Evolutionary conservation across 2,329 filamentous ascomycete genomes (phyloP).

Genomic region (Trichoderma cornu-damae): DNA sequence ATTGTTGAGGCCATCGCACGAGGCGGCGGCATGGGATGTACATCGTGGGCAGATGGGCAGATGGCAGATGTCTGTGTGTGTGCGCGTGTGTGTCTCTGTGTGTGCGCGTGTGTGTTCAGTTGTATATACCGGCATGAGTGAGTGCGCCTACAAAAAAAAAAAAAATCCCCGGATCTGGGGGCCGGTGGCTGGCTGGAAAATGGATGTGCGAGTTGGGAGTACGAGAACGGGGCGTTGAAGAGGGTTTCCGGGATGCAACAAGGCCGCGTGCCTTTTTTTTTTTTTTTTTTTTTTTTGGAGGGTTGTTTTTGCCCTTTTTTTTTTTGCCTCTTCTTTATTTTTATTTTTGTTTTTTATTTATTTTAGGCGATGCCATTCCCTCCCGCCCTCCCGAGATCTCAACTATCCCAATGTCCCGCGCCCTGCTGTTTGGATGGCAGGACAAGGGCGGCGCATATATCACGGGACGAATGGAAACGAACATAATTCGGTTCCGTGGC

Average conservation of each 20-base stretch:
- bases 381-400: background rate
- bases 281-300: too few species aligned
- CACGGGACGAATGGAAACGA: conserved; percentile 5
- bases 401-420: too few species aligned
- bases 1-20: background rate
- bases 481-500: background rate
- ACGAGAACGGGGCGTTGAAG: background rate
- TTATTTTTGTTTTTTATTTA: too few species aligned
- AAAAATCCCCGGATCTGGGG: too few species aligned
- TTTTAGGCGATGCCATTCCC: background rate
- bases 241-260: too few species aligned
- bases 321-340: too few species aligned
- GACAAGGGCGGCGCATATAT: background rate
- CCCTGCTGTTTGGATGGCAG: background rate
- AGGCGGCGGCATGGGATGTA: background rate
- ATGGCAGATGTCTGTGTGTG: background rate
- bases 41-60: background rate
- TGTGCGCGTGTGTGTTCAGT: background rate
- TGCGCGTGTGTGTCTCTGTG: background rate
- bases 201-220: background rate
- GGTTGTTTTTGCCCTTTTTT: too few species aligned
- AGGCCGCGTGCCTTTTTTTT: too few species aligned
- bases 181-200: background rate
- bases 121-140: background rate
- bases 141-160: background rate